A percentile compares a stretch with the other conserved stretches of the same genome.
Evolutionary conservation across 2,329 filamentous ascomycete genomes (phyloP).

Genomic region (Knoxdaviesia proteae): DNA sequence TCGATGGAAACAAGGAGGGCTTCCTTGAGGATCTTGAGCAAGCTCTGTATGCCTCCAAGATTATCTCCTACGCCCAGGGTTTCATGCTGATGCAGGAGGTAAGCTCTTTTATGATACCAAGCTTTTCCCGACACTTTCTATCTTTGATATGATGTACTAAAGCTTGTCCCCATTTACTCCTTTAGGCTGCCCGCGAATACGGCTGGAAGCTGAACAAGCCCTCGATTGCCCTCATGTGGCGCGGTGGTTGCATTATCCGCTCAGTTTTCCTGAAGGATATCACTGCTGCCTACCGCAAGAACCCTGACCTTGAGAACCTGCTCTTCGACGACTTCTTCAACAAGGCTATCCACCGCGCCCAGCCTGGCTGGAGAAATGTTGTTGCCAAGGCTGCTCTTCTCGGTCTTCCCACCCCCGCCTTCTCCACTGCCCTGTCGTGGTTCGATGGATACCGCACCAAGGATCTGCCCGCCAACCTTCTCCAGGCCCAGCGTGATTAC

Average conservation of each 20-base stretch:
- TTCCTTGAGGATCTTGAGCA: conserved; percentile 97
- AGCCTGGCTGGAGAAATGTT: conserved; percentile 79
- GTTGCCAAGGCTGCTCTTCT: conserved; percentile 81
- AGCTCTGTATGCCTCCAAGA: conserved; percentile 97
- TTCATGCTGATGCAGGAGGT: conserved; percentile 99
- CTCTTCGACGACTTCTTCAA: conserved; percentile 99
- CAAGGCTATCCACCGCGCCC: conserved; percentile 92
- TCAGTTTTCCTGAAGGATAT: conserved; percentile 99
- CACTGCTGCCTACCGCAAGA: conserved; percentile 83
- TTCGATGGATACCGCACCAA: conserved; percentile 97
- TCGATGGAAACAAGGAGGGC: conserved; percentile 75
- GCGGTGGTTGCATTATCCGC: conserved; percentile 98
- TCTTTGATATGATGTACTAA: neutral
- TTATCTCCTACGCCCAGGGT: conserved; percentile 97
- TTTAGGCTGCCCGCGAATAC: conserved; percentile 82
- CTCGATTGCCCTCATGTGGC: conserved; percentile 99
- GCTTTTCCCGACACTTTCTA: neutral
- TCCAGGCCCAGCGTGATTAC: conserved; percentile 99
- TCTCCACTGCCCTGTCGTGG: conserved; percentile 94
- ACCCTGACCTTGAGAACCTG: conserved; percentile 92
- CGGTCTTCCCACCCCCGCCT: conserved; percentile 89
- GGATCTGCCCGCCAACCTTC: conserved; percentile 90
- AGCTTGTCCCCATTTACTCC: neutral
- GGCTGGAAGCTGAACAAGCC: conserved; percentile 99
- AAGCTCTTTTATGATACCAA: conserved; percentile 14